Conservation (phyloP, 2,329 filamentous ascomycete genomes). For the Colletotrichum ledebouriae region DNA sequence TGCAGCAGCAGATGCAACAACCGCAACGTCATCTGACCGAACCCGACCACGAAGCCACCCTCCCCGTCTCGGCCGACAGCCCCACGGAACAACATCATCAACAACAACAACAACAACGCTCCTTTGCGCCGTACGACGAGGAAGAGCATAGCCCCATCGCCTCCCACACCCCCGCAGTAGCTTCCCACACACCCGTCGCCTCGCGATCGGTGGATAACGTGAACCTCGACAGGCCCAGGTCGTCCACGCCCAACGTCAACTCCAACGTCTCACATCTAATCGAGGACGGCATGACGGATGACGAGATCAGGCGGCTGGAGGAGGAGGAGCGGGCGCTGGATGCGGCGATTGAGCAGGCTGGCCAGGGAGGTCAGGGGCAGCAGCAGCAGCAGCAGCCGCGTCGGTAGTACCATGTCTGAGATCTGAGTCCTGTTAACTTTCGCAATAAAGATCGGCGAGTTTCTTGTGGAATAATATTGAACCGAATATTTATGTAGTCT, state of each 20-base stretch:
- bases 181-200: conserved; percentile 18
- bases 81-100: conserved; percentile 24
- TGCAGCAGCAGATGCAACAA: conserved; percentile 27
- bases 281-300: conserved; percentile 72
- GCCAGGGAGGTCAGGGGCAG: conserved; percentile 36
- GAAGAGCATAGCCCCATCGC: conserved; percentile 22
- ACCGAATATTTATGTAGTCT: not conserved
- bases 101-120: conserved; percentile 25
- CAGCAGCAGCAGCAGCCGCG: not conserved
- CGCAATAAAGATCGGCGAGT: too few relatives aligned
- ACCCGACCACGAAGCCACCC: not conserved
- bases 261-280: conserved; percentile 65
- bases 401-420: conserved; percentile 12
- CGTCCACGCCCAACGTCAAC: conserved; percentile 45
- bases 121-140: conserved; percentile 28
- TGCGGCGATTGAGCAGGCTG: conserved; percentile 65
- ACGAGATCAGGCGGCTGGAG: conserved; percentile 67
- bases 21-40: conserved; percentile 33
- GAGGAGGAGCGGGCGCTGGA: conserved; percentile 71
- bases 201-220: conserved; percentile 27
- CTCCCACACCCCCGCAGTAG: conserved; percentile 11
- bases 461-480: conserved; percentile 19
- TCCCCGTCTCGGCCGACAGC: conserved; percentile 7
- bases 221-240: conserved; percentile 22
- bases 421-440: too few relatives aligned